phyloP scores from a whole-genome alignment of 1,139 yeast genomes.

The Debaryomyces psychrophilus region DNA sequence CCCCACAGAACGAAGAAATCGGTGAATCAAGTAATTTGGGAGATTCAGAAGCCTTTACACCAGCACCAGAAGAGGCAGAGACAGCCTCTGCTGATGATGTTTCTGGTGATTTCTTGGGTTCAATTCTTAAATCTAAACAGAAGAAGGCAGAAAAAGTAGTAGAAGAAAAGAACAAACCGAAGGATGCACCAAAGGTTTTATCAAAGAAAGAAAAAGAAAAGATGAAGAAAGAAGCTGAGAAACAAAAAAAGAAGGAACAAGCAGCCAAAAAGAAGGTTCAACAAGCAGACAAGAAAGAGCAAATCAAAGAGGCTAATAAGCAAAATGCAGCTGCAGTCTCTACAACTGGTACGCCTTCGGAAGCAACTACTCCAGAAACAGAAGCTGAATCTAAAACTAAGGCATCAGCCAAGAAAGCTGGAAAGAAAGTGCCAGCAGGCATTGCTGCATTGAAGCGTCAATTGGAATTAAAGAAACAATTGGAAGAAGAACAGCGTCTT shows the following conservation, averaged over 20 bases:
- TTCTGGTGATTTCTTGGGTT: conserved; percentile 75
- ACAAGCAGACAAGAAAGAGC: conserved; percentile 64
- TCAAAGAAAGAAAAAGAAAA: conserved; percentile 96
- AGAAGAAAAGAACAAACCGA: conserved; percentile 46
- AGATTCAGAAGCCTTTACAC: conserved; percentile 22
- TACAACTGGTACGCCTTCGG: conserved; percentile 28
- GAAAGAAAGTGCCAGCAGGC: conserved; percentile 76
- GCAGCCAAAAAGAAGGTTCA: conserved; percentile 81
- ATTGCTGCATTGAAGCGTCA: conserved; percentile 82
- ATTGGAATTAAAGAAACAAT: conserved; percentile 81
- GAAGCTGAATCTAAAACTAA: conserved; percentile 40
- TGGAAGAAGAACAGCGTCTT: conserved; percentile 70
- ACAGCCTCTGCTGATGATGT: conserved; percentile 45
- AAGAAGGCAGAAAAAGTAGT: conserved; percentile 67
- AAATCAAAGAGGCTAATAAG: conserved; percentile 65
- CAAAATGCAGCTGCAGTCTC: conserved; percentile 56
- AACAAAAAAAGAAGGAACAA: conserved; percentile 87
- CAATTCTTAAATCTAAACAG: conserved; percentile 77
- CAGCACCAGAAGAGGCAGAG: conserved; percentile 20
- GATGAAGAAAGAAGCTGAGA: conserved; percentile 96
- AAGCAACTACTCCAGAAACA: conserved; percentile 43
- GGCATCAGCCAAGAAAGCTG: conserved; percentile 53
- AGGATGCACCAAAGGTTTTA: conserved; percentile 72
- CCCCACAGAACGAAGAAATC: conserved; percentile 59
- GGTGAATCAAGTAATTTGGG: conserved; percentile 29